Evolutionary conservation across 2,329 filamentous ascomycete species (phyloP), one percentile per base, ranked within the genome.

Genomic region (Trichoderma sp.): DNA sequence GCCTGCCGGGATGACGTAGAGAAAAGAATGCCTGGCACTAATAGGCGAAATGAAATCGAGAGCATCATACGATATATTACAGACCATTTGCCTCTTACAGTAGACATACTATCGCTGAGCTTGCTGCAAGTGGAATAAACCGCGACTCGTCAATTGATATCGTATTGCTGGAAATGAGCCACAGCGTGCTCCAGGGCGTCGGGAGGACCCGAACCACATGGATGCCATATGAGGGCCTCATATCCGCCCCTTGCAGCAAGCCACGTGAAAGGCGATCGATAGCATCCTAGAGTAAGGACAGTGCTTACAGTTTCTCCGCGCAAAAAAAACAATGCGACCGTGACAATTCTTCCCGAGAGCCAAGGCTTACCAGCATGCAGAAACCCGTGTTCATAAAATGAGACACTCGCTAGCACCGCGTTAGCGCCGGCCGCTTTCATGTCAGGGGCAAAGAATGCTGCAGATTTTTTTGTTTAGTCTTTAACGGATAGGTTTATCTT

Each of bases 161-260:
- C 27, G 65, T 68, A 68, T 53, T 53, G 27, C n/a, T 53, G 45
- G 45, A 62, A 62, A 71, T 45, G 24, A 21, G 16, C 21, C 27
- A 41, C 27, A 11, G 8, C 16, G n/a, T 41, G n/a, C 16, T 27
- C 12, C 68, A 59, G 41, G 41, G 33, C 50, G 16, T 64, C 69
- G 59, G 69, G 56, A 72, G n/a, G 69, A 63, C n/a, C 69, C 69
- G 69, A 72, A n/a, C 56, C 56, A 71, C 59, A 63, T 71, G 59
- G 53, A 35, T 71, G 56, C 38, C 69, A 18, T 35, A 50, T 21
- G 24, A 45, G 56, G 35, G n/a, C n/a, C 14, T 72, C 59, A 64
- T 72, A 50, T 72, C 56, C 68, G 68, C 29, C n/a, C 68, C 59
- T 38, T 72, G 59, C 59, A 64, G 33, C 67, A 12, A 5, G 67